Conservation (phyloP, 345 rosid genomes). For the Lagerstroemia speciosa region DNA sequence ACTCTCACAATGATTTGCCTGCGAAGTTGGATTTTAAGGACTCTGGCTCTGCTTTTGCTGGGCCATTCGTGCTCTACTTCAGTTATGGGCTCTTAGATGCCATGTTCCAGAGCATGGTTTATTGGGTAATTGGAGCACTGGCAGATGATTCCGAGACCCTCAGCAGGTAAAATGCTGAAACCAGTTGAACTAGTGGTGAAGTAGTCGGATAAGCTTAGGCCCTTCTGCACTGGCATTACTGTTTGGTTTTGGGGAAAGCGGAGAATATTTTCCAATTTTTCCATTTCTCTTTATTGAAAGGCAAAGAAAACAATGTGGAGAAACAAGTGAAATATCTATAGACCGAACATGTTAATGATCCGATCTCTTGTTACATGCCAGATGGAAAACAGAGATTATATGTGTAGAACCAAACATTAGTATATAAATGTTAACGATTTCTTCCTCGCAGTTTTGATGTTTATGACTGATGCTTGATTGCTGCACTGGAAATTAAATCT, state of each 20-base stretch:
- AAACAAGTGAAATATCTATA: no score
- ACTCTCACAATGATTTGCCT: conserved; percentile 28
- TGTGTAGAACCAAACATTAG: background rate
- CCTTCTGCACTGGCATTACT: background rate
- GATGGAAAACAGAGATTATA: background rate
- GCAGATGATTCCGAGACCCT: conserved; percentile 82
- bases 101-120: conserved; percentile 85
- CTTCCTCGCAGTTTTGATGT: background rate
- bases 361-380: background rate
- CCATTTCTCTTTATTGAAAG: no score
- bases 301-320: no score
- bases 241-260: background rate
- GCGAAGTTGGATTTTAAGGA: conserved; percentile 61
- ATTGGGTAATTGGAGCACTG: conserved; percentile 88
- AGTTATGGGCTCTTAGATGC: conserved; percentile 81
- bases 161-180: conserved; percentile 38
- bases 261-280: background rate
- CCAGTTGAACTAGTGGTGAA: background rate
- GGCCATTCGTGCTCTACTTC: conserved; percentile 69
- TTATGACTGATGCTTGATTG: background rate
- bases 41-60: conserved; percentile 44
- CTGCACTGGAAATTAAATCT: background rate
- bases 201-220: background rate
- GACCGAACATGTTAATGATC: background rate
- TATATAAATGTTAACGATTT: background rate